Evolutionary conservation across 495 filamentous ascomycete genomes (phyloP), one percentile per base, ranked within the genome.

Genomic region (Penicillium odoratum): DNA sequence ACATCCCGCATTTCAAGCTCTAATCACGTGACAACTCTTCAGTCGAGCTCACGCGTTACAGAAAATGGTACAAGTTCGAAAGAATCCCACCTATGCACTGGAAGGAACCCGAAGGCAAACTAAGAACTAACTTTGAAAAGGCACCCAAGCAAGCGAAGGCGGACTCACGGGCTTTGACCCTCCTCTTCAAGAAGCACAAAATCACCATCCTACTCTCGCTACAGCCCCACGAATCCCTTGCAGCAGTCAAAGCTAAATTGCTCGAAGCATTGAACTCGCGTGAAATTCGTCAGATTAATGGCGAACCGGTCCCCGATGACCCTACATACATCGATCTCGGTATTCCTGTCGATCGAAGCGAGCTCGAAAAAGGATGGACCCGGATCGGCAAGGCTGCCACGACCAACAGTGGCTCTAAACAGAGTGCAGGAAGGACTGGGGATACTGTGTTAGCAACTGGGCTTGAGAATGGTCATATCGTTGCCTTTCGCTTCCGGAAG

Each of bases 121-220:
- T 59, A 51, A 48, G 2, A 25, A n/a, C 7, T 42, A 8, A 46
- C 9, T 28, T 4, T 4, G 10, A 18, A n/a, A 47, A 69, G 66
- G 46, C 60, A 1, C 63, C 64, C 6, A 62, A 55, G 57, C 59
- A 72, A 67, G 55, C 67, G 26, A 70, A 69, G 16, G 36, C 62
- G 43, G 15, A 77, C 53, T 62, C 76, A 15, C 53, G 67, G 16
- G 77, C 83, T 30, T 77, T 83, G 72, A 91, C 89, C 10, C 69
- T 96, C 38, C 83, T 88, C 28, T 84, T 96, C 70, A 96, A 96
- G 64, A 78, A 88, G 72, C 85, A 88, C 71, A 88, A 84, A 56
- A 86, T 85, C 55, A 96, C 90, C 28, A 77, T 96, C 63, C 80
- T 93, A 63, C 77, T 96, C 30, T 84, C 90, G 61, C 79, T 86